Percentiles rank a stretch among this genome's conserved stretches.
phyloP scores from a whole-genome alignment of 116 monocot species.

The Zostera marina region DNA sequence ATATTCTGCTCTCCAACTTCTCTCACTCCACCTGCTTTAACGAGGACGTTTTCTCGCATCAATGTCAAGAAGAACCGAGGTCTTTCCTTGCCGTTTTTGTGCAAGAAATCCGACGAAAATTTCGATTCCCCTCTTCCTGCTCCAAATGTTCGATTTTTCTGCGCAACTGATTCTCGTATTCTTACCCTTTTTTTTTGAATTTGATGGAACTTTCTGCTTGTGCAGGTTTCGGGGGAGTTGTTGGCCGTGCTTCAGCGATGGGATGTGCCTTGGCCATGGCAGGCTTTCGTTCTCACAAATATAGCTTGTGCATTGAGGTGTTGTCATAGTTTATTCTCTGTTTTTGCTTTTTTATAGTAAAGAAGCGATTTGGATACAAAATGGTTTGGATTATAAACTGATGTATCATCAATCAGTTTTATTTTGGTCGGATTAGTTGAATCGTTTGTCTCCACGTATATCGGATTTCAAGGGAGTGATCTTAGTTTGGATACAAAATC shows the following conservation, averaged over 20 bases:
- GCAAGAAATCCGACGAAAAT: too few species aligned
- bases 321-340: not conserved
- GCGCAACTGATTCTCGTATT: too few species aligned
- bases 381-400: slow-evolving; percentile 6
- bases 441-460: slow-evolving; percentile 46
- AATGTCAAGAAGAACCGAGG: too few species aligned
- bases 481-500: slow-evolving; percentile 76
- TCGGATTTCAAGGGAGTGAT: slow-evolving; percentile 42
- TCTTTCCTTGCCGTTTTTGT: too few species aligned
- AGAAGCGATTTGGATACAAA: not conserved
- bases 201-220: too few species aligned
- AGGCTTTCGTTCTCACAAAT: slow-evolving; percentile 37
- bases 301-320: slow-evolving; percentile 67
- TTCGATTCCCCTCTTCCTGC: not conserved
- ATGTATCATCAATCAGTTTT: slow-evolving; percentile 79
- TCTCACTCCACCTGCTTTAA: too few species aligned
- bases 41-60: too few species aligned
- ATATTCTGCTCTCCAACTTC: too few species aligned
- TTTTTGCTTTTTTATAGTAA: not conserved
- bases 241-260: not conserved
- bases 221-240: not conserved
- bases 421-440: slow-evolving; percentile 61
- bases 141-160: too few species aligned
- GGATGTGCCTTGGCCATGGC: slow-evolving; percentile 2
- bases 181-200: too few species aligned